Percentiles rank a stretch among this genome's conserved stretches.
These are phyloP conservation scores for Hermanozyma aechmeae DNA, from an alignment of 805 yeast genomes.

Conservation along the genomic window DNA sequence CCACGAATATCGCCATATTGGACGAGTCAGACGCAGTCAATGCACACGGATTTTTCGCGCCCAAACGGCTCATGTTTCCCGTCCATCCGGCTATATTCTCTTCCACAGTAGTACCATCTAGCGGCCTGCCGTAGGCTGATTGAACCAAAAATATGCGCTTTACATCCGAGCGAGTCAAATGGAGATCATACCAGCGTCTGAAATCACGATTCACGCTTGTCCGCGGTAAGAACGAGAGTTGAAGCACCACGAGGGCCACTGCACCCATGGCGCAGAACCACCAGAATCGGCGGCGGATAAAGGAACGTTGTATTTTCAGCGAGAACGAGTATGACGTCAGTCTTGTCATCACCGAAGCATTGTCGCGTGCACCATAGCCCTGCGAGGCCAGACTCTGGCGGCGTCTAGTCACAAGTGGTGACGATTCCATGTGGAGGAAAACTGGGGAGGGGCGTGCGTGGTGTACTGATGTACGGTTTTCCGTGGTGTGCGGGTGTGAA, in stretches of 20 bases:
- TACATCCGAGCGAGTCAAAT: conserved; percentile 58
- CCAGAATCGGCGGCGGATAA: no score
- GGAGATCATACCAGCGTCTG: conserved; percentile 61
- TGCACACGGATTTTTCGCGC: conserved; percentile 11
- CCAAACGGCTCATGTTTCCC: conserved; percentile 17
- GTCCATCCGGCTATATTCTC: conserved; percentile 20
- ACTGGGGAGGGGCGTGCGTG: no score
- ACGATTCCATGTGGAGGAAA: no score
- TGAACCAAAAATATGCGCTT: conserved; percentile 47
- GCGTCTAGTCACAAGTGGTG: no score
- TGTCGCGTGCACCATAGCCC: no score
- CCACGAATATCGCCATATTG: conserved; percentile 16
- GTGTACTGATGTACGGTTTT: no score
- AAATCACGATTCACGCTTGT: conserved; percentile 78
- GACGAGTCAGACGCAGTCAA: conserved; percentile 17
- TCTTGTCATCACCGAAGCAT: no score
- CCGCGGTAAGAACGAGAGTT: conserved; percentile 70
- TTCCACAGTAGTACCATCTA: conserved; percentile 14
- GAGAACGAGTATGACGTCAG: no score
- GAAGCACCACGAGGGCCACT: conserved; percentile 43
- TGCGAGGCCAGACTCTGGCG: no score
- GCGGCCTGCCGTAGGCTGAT: no score
- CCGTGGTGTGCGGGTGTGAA: no score
- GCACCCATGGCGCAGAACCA: conserved; percentile 41
- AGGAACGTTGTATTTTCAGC: no score